Conservation (phyloP, 805 yeast species). For the Candida manassasensis region DNA sequence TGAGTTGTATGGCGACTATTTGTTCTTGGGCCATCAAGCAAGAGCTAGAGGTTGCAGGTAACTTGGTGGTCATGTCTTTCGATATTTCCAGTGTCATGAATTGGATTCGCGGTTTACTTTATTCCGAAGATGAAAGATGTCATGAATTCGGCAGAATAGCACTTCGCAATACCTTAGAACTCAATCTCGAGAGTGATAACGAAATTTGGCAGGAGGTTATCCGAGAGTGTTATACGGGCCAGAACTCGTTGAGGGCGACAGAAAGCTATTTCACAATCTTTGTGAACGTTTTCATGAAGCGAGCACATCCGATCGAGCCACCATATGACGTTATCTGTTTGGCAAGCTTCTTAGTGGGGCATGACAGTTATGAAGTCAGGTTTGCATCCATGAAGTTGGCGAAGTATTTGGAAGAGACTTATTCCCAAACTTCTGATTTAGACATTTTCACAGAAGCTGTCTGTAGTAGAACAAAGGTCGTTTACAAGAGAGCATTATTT, state of each 20-base stretch:
- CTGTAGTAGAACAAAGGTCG: slow-evolving; percentile 70
- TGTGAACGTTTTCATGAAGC: slow-evolving; percentile 56
- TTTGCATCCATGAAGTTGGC: slow-evolving; percentile 69
- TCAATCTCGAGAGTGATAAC: slow-evolving; percentile 52
- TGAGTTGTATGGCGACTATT: slow-evolving; percentile 80
- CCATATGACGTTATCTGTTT: slow-evolving; percentile 69
- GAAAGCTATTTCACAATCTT: slow-evolving; percentile 70
- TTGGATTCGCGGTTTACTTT: slow-evolving; percentile 78
- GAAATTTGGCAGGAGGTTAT: slow-evolving; percentile 52
- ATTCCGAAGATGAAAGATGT: slow-evolving; percentile 52
- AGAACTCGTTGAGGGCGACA: slow-evolving; percentile 45
- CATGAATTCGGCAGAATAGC: slow-evolving; percentile 68
- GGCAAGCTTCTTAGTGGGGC: slow-evolving; percentile 75
- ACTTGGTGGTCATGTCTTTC: slow-evolving; percentile 56
- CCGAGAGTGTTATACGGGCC: slow-evolving; percentile 64
- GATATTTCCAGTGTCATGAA: slow-evolving; percentile 62
- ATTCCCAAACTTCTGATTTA: slow-evolving; percentile 44
- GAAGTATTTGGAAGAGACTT: slow-evolving; percentile 52
- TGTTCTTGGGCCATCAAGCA: slow-evolving; percentile 69
- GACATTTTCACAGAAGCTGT: slow-evolving; percentile 64
- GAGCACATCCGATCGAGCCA: slow-evolving; percentile 42
- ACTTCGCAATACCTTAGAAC: slow-evolving; percentile 56
- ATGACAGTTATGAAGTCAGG: slow-evolving; percentile 63
- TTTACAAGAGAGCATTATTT: slow-evolving; percentile 81
- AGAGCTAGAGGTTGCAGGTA: slow-evolving; percentile 41